phyloP scores from a whole-genome alignment of 805 yeast species.

The Candida insectalens region DNA sequence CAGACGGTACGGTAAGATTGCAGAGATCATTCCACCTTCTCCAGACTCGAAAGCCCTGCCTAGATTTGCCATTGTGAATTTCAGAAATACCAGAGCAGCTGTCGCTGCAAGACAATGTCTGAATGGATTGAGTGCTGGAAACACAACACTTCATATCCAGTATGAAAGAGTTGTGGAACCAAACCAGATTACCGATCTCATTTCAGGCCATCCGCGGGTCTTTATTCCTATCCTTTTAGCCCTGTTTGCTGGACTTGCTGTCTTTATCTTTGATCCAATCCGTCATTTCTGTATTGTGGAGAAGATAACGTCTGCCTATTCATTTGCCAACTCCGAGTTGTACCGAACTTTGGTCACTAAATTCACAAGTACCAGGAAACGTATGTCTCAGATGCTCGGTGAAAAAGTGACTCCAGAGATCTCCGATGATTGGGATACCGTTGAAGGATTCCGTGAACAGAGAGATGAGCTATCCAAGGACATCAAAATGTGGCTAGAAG shows the following conservation, averaged over 20 bases:
- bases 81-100: conserved; percentile 53
- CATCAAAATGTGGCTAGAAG: conserved; percentile 70
- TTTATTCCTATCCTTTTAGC: conserved; percentile 77
- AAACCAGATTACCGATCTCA: conserved; percentile 44
- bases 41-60: conserved; percentile 37
- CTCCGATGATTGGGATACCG: conserved; percentile 9
- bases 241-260: conserved; percentile 70
- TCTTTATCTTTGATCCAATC: conserved; percentile 85
- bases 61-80: conserved; percentile 43
- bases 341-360: conserved; percentile 26
- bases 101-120: conserved; percentile 85
- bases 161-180: conserved; percentile 50
- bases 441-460: conserved; percentile 50
- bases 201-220: conserved; percentile 71
- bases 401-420: conserved; percentile 5
- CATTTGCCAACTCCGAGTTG: conserved; percentile 35
- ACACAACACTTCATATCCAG: conserved; percentile 63
- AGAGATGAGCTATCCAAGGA: conserved; percentile 59
- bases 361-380: conserved; percentile 18
- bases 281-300: conserved; percentile 69
- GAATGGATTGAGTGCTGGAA: conserved; percentile 62
- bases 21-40: conserved; percentile 57
- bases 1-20: conserved; percentile 79
- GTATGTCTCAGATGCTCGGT: conserved; percentile 12
- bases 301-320: conserved; percentile 54